phyloP scores from a whole-genome alignment of 2,329 filamentous ascomycete species.

The Fusarium annulatum region DNA sequence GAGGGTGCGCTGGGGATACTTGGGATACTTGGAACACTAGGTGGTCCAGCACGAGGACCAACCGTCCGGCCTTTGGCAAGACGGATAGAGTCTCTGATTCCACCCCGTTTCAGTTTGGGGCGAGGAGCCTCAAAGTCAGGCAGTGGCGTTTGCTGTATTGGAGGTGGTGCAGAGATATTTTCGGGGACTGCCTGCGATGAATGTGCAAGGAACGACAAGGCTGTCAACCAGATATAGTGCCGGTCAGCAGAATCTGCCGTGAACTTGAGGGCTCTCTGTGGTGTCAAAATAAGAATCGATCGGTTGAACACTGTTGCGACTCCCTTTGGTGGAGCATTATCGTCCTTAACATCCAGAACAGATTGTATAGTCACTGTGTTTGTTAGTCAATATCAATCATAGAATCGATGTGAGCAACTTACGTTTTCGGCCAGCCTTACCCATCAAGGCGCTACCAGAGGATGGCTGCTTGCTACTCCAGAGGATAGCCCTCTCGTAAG shows the following conservation, averaged over 20 bases:
- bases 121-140: constrained; percentile 64
- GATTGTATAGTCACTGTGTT: constrained; percentile 88
- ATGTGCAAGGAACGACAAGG: constrained; percentile 93
- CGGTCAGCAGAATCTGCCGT: constrained; percentile 85
- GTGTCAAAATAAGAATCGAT: constrained; percentile 94
- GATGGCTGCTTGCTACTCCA: constrained; percentile 99
- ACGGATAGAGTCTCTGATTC: constrained; percentile 88
- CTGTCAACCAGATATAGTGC: constrained; percentile 95
- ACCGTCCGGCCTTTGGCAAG: constrained; percentile 79
- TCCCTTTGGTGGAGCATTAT: constrained; percentile 84
- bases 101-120: constrained; percentile 60
- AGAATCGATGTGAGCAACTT: constrained; percentile 58
- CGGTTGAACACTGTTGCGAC: constrained; percentile 79
- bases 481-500: constrained; percentile 94
- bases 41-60: constrained; percentile 57
- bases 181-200: constrained; percentile 85
- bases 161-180: constrained; percentile 67
- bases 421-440: constrained; percentile 95
- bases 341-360: constrained; percentile 95
- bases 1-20: constrained; percentile 53
- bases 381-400: constrained; percentile 47
- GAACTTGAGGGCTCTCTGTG: constrained; percentile 93
- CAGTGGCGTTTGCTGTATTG: constrained; percentile 54
- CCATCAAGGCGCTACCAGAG: constrained; percentile 86
- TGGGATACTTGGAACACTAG: constrained; percentile 64